phyloP scores from a whole-genome alignment of 352 stramenopile genomes.

The Pythium utonaiense region DNA sequence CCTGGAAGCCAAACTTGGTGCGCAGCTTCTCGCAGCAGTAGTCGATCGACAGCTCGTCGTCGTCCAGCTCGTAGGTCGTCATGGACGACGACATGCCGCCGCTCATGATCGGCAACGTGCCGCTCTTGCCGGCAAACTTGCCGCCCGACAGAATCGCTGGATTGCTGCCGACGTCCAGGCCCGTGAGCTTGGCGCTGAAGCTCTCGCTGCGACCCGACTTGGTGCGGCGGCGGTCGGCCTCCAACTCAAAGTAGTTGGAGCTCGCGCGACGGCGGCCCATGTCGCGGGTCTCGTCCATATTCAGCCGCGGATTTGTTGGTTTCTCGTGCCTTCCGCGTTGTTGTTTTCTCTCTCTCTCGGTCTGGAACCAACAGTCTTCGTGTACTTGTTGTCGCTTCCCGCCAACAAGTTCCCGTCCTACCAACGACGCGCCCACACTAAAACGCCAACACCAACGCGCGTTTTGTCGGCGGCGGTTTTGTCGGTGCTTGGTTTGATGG shows the following conservation, averaged over 20 bases:
- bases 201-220: conserved; percentile 64
- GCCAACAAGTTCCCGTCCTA: neutral
- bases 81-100: conserved; percentile 1
- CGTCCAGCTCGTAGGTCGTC: conserved; percentile 25
- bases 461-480: conserved; percentile 1
- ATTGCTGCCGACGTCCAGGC: conserved; percentile 47
- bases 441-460: neutral
- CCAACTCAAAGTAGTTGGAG: conserved; percentile 84
- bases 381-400: neutral
- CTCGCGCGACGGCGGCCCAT: conserved; percentile 48
- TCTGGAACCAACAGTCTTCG: neutral
- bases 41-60: conserved; percentile 82
- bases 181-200: conserved; percentile 51
- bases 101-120: conserved; percentile 12
- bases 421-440: no score
- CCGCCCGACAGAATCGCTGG: conserved; percentile 17
- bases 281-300: conserved; percentile 5
- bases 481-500: neutral
- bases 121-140: conserved; percentile 15
- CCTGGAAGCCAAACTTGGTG: conserved; percentile 81
- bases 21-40: conserved; percentile 79
- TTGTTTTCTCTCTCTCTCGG: neutral
- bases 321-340: no score
- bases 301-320: neutral
- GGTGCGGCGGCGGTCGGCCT: conserved; percentile 68